A percentile compares a stretch with the other conserved stretches of the same genome.
Conservation (phyloP, 2,329 filamentous ascomycete genomes). For the Fusarium oligoseptatum region DNA sequence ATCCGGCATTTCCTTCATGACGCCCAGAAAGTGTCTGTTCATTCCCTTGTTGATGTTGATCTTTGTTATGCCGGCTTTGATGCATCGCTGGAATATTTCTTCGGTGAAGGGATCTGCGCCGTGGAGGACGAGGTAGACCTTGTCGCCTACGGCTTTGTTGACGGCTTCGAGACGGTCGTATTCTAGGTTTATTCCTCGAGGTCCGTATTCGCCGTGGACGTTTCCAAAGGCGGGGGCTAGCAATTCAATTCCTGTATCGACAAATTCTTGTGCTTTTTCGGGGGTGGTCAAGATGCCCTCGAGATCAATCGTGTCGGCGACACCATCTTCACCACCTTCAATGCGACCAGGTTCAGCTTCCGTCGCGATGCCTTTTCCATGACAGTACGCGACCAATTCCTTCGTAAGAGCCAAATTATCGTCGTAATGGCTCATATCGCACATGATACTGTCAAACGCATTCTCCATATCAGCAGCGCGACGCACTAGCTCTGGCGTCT, state of each 20-base stretch:
- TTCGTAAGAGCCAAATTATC: constrained; percentile 75
- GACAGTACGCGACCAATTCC: constrained; percentile 72
- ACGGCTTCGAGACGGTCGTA: constrained; percentile 48
- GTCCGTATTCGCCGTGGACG: constrained; percentile 80
- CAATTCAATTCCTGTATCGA: constrained; percentile 79
- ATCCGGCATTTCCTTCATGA: constrained; percentile 60
- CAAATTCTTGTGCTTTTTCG: constrained; percentile 77
- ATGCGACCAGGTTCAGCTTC: constrained; percentile 67
- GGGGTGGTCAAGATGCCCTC: constrained; percentile 71
- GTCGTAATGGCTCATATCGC: constrained; percentile 81
- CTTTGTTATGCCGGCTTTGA: constrained; percentile 61
- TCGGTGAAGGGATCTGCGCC: constrained; percentile 63
- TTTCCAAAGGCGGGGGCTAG: constrained; percentile 83
- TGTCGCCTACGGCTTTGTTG: constrained; percentile 58
- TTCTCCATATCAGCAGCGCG: constrained; percentile 58
- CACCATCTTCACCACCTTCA: constrained; percentile 73
- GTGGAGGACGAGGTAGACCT: constrained; percentile 62
- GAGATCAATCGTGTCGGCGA: constrained; percentile 69
- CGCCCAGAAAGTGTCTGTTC: constrained; percentile 61
- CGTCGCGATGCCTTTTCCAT: constrained; percentile 73
- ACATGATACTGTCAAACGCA: constrained; percentile 80
- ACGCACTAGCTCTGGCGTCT: constrained; percentile 70
- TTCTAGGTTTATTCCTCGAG: constrained; percentile 60
- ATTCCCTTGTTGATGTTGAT: constrained; percentile 67
- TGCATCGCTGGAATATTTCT: constrained; percentile 60